phyloP scores from a whole-genome alignment of 352 stramenopile species.

The Pythium myriotylum region DNA sequence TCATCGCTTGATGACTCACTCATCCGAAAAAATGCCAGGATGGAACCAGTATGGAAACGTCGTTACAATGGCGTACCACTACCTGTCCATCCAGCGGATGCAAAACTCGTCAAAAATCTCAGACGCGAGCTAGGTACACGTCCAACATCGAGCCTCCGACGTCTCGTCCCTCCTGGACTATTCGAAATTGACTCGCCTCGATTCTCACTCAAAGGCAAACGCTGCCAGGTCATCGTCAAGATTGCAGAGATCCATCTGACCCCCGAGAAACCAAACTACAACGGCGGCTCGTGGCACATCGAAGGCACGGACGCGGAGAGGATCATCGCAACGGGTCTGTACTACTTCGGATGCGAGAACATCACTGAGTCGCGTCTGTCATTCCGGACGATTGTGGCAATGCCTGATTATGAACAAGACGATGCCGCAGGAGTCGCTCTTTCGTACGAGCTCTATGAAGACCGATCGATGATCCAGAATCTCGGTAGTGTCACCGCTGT shows the following conservation, averaged over 20 bases:
- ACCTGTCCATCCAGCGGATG: too few relatives aligned
- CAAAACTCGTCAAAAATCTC: too few relatives aligned
- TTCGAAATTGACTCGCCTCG: conserved; percentile 13
- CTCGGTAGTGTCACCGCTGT: conserved; percentile 21
- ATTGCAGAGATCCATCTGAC: conserved; percentile 34
- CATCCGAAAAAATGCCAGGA: too few relatives aligned
- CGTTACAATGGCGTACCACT: too few relatives aligned
- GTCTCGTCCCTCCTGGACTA: conserved; percentile 12
- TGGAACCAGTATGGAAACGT: too few relatives aligned
- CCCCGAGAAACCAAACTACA: conserved; percentile 28
- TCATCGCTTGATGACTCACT: conserved; percentile 13
- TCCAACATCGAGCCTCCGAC: too few relatives aligned
- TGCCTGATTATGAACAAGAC: conserved; percentile 20
- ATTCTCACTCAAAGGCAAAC: conserved; percentile 11
- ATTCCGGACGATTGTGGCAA: conserved; percentile 24
- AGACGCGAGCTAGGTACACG: too few relatives aligned
- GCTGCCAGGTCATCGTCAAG: conserved; percentile 23
- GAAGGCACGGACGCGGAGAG: conserved; percentile 10
- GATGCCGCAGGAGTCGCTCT: conserved; percentile 16
- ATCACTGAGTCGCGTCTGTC: conserved; percentile 28
- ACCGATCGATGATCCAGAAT: conserved; percentile 11
- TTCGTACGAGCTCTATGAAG: conserved; percentile 11
- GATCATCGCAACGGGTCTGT: conserved; percentile 34
- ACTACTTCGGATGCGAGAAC: conserved; percentile 38
- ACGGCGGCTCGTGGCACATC: conserved; percentile 30